These are phyloP conservation scores for Kalmusia sp. DNA, from an alignment of 2,329 filamentous ascomycete species.

Conservation along the genomic window DNA sequence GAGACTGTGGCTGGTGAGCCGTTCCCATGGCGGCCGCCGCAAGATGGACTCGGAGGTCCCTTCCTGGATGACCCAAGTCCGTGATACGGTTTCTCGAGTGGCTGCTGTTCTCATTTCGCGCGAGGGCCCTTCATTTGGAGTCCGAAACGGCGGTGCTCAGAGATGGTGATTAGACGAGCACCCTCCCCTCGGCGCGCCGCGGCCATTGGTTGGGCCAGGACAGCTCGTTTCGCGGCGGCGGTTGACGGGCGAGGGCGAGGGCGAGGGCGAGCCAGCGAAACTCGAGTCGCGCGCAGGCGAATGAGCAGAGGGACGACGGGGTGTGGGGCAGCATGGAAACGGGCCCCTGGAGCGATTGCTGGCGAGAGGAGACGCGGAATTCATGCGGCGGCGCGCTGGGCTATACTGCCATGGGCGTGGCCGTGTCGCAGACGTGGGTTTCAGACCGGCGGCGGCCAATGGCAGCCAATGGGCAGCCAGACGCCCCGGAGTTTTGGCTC, in stretches of 20 bases:
- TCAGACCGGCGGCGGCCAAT: slow-evolving; percentile 12
- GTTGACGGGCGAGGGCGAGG: not conserved
- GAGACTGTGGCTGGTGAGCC: slow-evolving; percentile 1
- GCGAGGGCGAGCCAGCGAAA: too few relatives aligned
- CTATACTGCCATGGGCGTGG: not conserved
- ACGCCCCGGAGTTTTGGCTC: not conserved
- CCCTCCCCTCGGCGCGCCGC: not conserved
- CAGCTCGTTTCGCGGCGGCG: not conserved
- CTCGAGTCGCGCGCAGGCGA: too few relatives aligned
- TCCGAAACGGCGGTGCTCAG: slow-evolving; percentile 16
- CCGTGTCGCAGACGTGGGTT: slow-evolving; percentile 10
- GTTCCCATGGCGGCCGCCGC: not conserved
- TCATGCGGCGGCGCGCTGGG: not conserved
- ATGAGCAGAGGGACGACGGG: not conserved
- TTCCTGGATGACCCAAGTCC: not conserved
- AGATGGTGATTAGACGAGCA: not conserved
- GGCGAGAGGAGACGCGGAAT: not conserved
- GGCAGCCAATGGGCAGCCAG: not conserved
- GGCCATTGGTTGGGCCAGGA: slow-evolving; percentile 14
- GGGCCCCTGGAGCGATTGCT: slow-evolving; percentile 1
- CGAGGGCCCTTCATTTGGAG: slow-evolving; percentile 17
- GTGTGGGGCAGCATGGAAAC: not conserved
- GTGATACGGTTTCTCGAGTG: not conserved
- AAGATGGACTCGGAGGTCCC: not conserved
- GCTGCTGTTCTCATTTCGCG: not conserved